Conservation (phyloP, 2,329 filamentous ascomycete genomes). For the Davidsoniella eucalypti region DNA sequence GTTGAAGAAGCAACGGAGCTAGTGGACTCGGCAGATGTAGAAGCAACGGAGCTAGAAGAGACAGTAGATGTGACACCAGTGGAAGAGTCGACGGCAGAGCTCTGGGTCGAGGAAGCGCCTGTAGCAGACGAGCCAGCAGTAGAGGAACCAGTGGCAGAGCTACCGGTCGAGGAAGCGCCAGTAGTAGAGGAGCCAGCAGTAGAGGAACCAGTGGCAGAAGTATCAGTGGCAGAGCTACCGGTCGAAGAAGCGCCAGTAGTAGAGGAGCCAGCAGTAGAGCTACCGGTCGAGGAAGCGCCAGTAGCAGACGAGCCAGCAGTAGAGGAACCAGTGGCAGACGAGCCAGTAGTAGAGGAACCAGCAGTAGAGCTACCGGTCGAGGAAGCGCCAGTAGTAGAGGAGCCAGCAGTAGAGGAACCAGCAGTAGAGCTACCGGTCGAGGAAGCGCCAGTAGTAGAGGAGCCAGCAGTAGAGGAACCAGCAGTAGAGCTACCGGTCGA, state of each 20-base stretch:
- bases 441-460: neutral
- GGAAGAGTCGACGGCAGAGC: no score
- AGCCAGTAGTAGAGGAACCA: neutral
- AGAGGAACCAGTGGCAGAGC: no score
- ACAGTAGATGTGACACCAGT: no score
- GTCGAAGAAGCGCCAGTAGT: no score
- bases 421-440: neutral
- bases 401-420: neutral
- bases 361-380: neutral
- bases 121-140: neutral
- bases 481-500: neutral
- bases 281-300: no score
- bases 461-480: neutral
- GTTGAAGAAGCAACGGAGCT: neutral
- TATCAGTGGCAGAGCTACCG: no score
- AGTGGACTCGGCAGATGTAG: neutral
- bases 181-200: no score
- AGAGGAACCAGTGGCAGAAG: no score
- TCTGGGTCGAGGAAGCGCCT: neutral
- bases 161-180: no score
- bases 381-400: neutral
- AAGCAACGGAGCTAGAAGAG: neutral
- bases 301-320: no score
- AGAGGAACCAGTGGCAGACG: neutral
- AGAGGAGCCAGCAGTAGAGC: no score